These are phyloP conservation scores for Corylus heterophylla DNA, from an alignment of 306 rosid genomes.

Conservation along the genomic window DNA sequence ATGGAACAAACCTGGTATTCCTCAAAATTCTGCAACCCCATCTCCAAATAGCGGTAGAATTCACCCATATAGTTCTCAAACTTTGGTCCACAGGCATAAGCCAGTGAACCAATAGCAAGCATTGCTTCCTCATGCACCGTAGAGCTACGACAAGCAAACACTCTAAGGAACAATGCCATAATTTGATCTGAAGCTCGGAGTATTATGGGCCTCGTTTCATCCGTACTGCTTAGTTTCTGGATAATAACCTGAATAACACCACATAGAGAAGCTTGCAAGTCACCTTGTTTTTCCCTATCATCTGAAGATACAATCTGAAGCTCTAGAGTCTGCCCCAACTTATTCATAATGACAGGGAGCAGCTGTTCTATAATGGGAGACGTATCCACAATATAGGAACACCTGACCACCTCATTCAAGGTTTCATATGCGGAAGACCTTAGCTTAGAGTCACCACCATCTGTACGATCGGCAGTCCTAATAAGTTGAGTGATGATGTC, in stretches of 20 bases:
- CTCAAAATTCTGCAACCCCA: conserved; percentile 42
- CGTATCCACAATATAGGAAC: conserved; percentile 33
- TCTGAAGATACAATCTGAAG: conserved; percentile 34
- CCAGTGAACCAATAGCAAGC: conserved; percentile 44
- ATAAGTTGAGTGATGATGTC: conserved; percentile 27
- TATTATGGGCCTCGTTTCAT: conserved; percentile 25
- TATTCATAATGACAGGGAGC: conserved; percentile 33
- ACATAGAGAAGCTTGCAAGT: conserved; percentile 43
- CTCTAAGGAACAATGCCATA: conserved; percentile 40
- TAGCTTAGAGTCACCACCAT: conserved; percentile 40
- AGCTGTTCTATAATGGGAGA: conserved; percentile 31
- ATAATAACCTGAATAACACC: conserved; percentile 46
- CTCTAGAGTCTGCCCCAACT: conserved; percentile 36
- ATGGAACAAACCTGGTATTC: conserved; percentile 44
- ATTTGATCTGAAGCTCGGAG: conserved; percentile 33
- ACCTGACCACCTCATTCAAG: conserved; percentile 40
- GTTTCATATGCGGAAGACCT: conserved; percentile 44
- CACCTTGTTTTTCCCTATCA: conserved; percentile 45
- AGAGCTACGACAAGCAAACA: conserved; percentile 44
- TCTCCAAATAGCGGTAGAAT: conserved; percentile 36
- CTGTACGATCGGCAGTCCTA: conserved; percentile 37
- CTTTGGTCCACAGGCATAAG: conserved; percentile 36
- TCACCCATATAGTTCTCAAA: conserved; percentile 37
- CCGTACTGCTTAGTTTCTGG: conserved; percentile 37
- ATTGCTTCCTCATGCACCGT: conserved; percentile 48